Conservation (phyloP, 352 stramenopile genomes). For the Albugo laibachii region DNA sequence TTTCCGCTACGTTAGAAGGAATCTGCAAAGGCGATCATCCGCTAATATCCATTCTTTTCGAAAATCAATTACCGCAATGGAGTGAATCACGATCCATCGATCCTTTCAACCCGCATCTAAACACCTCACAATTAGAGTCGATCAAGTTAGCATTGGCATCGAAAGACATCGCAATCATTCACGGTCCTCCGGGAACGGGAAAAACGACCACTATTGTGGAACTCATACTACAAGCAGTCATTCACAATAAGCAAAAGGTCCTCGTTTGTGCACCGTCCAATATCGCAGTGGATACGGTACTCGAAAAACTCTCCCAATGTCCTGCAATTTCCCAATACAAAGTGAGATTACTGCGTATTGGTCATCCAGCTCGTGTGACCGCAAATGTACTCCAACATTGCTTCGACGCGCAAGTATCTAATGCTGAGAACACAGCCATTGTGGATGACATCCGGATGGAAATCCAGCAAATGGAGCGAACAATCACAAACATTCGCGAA, state of each 20-base stretch:
- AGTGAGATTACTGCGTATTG: constrained; percentile 54
- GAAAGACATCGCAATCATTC: constrained; percentile 80
- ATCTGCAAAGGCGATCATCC: constrained; percentile 36
- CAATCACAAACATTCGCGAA: constrained; percentile 5
- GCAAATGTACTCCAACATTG: constrained; percentile 82
- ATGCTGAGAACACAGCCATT: constrained; percentile 88
- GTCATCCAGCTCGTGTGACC: constrained; percentile 89
- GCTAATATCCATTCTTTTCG: constrained; percentile 24
- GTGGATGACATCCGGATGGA: constrained; percentile 90
- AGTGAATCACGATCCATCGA: constrained; percentile 24
- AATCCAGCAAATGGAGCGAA: constrained; percentile 38
- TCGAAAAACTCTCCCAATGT: constrained; percentile 78
- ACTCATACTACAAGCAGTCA: constrained; percentile 87
- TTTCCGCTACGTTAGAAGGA: constrained; percentile 34
- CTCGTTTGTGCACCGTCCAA: constrained; percentile 96
- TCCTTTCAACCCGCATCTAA: constrained; percentile 31
- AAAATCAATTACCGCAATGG: constrained; percentile 20
- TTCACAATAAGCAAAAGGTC: constrained; percentile 67
- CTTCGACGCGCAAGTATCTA: constrained; percentile 85
- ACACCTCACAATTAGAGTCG: constrained; percentile 53
- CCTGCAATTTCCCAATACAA: constrained; percentile 10
- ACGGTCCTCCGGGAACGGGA: constrained; percentile 84
- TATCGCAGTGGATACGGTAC: constrained; percentile 96
- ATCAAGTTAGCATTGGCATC: constrained; percentile 68
- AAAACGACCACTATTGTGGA: constrained; percentile 97